Evolutionary conservation across 2,329 filamentous ascomycete genomes (phyloP).

Genomic region (Calonectria fujianensis): DNA sequence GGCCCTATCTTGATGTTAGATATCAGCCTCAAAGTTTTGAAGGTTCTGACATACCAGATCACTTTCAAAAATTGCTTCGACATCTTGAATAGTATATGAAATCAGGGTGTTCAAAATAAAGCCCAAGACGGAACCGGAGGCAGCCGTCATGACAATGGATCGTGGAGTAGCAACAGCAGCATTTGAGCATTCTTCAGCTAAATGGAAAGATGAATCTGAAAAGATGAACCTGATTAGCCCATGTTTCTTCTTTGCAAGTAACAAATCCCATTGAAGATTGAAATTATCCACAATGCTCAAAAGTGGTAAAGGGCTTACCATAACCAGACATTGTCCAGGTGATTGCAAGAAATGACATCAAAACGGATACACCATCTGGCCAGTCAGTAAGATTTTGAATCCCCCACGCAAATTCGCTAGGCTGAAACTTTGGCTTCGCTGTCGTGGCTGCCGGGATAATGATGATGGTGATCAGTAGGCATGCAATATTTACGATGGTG

Average conservation of each 20-base stretch:
- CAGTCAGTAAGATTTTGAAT: constrained; percentile 40
- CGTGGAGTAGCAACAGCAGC: constrained; percentile 38
- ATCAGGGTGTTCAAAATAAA: constrained; percentile 39
- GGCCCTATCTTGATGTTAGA: constrained; percentile 25
- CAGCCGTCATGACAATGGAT: constrained; percentile 41
- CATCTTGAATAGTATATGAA: constrained; percentile 39
- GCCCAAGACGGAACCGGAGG: constrained; percentile 35
- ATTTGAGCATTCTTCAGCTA: constrained; percentile 41
- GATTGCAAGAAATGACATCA: constrained; percentile 42
- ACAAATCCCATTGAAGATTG: not conserved
- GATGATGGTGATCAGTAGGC: constrained; percentile 39
- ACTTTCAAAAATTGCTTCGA: constrained; percentile 39
- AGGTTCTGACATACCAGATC: constrained; percentile 24
- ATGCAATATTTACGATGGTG: constrained; percentile 36
- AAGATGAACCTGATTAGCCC: not conserved
- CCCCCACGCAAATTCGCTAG: constrained; percentile 31
- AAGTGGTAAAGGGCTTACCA: not conserved
- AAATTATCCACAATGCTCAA: not conserved
- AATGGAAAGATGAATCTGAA: constrained; percentile 39
- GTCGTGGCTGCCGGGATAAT: constrained; percentile 36
- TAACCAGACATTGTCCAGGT: constrained; percentile 44
- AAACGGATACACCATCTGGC: constrained; percentile 38
- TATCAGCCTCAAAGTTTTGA: fast-evolving
- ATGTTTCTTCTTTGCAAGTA: no score
- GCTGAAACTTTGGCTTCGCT: constrained; percentile 31